Evolutionary conservation across 352 stramenopile species (phyloP), one percentile per base, ranked within the genome.

Genomic region (Vaucheria bursata): DNA sequence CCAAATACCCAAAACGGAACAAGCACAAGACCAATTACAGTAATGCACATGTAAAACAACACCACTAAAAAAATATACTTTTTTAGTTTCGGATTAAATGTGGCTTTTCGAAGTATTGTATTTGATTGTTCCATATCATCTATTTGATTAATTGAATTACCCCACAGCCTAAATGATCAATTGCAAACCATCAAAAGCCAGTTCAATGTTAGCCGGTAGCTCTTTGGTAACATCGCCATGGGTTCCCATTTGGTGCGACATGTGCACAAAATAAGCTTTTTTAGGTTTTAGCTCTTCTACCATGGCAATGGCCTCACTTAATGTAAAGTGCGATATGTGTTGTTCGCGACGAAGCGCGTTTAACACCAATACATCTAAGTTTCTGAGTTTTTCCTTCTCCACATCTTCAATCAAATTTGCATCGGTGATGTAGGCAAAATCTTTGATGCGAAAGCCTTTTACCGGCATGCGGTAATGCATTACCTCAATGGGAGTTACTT

Each of bases 121-220:
- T n/a, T n/a, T n/a, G n/a, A n/a, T n/a, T n/a, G n/a, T n/a, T n/a
- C n/a, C n/a, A n/a, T n/a, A n/a, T n/a, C n/a, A n/a, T n/a, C n/a
- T n/a, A n/a, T n/a, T n/a, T n/a, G n/a, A n/a, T n/a, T n/a, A n/a
- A n/a, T n/a, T n/a, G n/a, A n/a, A n/a, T n/a, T n/a, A n/a, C n/a
- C n/a, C n/a, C n/a, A n/a, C n/a, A n/a, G n/a, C n/a, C n/a, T 59
- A 59, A 59, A 59, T 59, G 18, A 59, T 59, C 45, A 59, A 59
- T 25, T 59, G 45, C 45, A 59, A 59, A 59, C 45, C 45, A 59
- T 59, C 45, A 18, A 59, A 18, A 18, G 45, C 45, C 25, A 59
- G 25, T 59, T 59, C 45, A 59, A 59, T 59, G 25, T 59, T 59
- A 18, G 45, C 45, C 18, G 45, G 45, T 25, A 59, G 45, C 25